Percentiles rank a stretch among this genome's conserved stretches.
Evolutionary conservation across 768 basidiomycete species (phyloP).

Genomic region (Trametes coccinea): DNA sequence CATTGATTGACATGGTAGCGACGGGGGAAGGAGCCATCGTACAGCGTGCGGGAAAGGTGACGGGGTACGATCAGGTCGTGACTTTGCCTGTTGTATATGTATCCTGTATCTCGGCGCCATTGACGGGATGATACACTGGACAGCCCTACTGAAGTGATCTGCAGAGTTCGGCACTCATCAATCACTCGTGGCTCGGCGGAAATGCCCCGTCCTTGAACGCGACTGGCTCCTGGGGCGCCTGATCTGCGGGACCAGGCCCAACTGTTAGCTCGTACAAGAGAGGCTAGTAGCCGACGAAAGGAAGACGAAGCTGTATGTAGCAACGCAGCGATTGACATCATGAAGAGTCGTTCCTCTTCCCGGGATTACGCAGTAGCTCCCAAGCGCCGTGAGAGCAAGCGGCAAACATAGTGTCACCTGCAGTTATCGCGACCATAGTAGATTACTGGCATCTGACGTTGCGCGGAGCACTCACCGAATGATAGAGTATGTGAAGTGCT

Average conservation of each 20-base stretch:
- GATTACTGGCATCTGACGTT: too few species aligned
- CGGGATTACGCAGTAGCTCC: too few species aligned
- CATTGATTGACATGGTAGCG: conserved; percentile 24
- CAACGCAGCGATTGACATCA: neutral
- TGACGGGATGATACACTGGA: conserved; percentile 10
- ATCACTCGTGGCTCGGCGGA: conserved; percentile 2
- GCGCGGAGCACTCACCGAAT: too few species aligned
- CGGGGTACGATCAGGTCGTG: conserved; percentile 16
- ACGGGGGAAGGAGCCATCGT: conserved; percentile 19
- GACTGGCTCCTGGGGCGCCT: neutral
- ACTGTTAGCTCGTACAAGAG: too few species aligned
- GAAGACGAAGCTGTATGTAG: neutral
- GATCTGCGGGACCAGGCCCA: conserved; percentile 15
- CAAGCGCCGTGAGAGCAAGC: too few species aligned
- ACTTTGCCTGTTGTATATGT: conserved; percentile 19
- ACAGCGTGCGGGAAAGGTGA: conserved; percentile 15
- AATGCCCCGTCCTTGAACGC: neutral
- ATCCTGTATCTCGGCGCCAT: conserved; percentile 1
- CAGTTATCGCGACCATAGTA: too few species aligned
- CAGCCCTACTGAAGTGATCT: conserved; percentile 21
- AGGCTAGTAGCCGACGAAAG: neutral
- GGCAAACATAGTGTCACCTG: too few species aligned
- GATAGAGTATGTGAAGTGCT: too few species aligned
- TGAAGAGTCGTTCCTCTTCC: neutral
- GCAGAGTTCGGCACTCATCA: conserved; percentile 14